phyloP scores from a whole-genome alignment of 208 protist species.

The Herpetomonas tarakana region DNA sequence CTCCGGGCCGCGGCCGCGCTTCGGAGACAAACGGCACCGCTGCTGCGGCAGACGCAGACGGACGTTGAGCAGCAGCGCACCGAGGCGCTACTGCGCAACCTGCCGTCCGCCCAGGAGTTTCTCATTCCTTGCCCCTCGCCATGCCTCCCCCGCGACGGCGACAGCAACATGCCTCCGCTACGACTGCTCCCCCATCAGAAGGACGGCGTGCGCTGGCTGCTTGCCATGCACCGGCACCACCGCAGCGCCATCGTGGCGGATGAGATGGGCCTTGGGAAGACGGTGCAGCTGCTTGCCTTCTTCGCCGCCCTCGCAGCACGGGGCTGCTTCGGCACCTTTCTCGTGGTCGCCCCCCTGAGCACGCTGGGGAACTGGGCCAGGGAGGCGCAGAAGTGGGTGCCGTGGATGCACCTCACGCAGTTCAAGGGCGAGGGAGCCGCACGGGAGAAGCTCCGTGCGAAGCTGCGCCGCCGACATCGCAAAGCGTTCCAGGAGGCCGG shows the following conservation, averaged over 20 bases:
- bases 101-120: neutral
- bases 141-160: too few species aligned
- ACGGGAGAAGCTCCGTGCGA: slow-evolving; percentile 32
- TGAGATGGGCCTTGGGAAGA: slow-evolving; percentile 97
- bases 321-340: slow-evolving; percentile 55
- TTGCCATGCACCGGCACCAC: slow-evolving; percentile 82
- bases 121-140: neutral
- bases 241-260: slow-evolving; percentile 93
- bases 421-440: slow-evolving; percentile 46
- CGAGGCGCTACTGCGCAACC: neutral
- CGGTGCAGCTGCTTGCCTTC: slow-evolving; percentile 91
- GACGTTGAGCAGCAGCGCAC: neutral
- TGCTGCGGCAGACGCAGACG: neutral
- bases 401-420: slow-evolving; percentile 56
- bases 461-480: slow-evolving; percentile 36
- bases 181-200: slow-evolving; percentile 90
- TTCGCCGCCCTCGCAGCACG: slow-evolving; percentile 72
- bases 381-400: slow-evolving; percentile 92
- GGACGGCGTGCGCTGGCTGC: slow-evolving; percentile 93
- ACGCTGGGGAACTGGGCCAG: slow-evolving; percentile 79
- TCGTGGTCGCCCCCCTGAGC: slow-evolving; percentile 93
- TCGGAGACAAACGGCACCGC: neutral
- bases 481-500: slow-evolving; percentile 24
- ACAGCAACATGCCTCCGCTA: too few species aligned
- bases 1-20: too few species aligned